Conservation (phyloP, 164 flowering plant genomes). For the Tetrastigma voinierianum region DNA sequence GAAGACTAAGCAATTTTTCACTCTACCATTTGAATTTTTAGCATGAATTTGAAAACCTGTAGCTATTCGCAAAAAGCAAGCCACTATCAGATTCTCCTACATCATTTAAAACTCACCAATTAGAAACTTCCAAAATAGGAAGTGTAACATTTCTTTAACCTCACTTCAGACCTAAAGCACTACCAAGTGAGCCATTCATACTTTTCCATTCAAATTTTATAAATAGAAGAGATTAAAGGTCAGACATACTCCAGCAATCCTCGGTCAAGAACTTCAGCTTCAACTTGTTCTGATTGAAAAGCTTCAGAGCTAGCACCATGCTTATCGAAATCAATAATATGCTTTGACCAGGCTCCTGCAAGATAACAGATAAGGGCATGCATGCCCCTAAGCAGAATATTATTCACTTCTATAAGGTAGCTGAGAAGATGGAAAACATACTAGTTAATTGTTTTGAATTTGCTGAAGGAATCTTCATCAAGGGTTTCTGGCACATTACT, state of each 20-base stretch:
- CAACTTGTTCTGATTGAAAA: conserved; percentile 31
- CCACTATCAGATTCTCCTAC: too few species aligned
- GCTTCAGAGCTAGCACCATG: conserved; percentile 36
- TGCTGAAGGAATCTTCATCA: conserved; percentile 20
- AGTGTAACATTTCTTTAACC: too few species aligned
- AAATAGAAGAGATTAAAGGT: conserved; percentile 12
- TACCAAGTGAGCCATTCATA: background rate
- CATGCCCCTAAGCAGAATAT: background rate
- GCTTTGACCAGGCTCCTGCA: conserved; percentile 18
- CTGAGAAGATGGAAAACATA: conserved; percentile 8
- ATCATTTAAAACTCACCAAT: too few species aligned
- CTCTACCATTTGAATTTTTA: too few species aligned
- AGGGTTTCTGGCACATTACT: conserved; percentile 69
- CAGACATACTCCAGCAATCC: conserved; percentile 35
- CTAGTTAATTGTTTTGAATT: conserved; percentile 30
- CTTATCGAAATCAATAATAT: conserved; percentile 18
- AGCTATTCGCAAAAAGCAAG: too few species aligned
- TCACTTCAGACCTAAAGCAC: too few species aligned
- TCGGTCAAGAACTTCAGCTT: conserved; percentile 26
- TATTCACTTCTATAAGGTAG: background rate
- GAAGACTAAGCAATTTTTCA: too few species aligned
- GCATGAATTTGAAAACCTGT: too few species aligned
- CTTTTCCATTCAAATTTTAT: background rate
- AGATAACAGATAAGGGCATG: background rate
- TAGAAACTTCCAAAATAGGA: too few species aligned